Evolutionary conservation across 2,329 filamentous ascomycete species (phyloP).

Genomic region (Lojkania enalia): DNA sequence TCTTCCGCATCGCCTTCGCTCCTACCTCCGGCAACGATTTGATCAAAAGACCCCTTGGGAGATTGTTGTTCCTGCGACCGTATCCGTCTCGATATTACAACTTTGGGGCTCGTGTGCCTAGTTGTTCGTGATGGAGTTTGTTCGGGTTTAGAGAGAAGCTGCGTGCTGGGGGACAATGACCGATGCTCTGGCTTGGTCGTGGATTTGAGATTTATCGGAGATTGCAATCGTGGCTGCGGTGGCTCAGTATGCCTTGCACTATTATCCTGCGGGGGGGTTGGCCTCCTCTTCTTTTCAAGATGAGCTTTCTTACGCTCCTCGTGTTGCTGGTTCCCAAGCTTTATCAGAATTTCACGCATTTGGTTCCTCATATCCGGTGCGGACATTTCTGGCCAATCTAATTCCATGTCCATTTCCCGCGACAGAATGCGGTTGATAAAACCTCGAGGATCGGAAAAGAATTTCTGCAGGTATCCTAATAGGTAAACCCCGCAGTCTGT

Average conservation of each 20-base stretch:
- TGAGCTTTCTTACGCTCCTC: conserved; percentile 45
- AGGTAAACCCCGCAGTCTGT: conserved; percentile 90
- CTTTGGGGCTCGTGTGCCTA: background rate
- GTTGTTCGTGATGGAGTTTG: background rate
- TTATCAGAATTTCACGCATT: conserved; percentile 68
- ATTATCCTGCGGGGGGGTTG: no score
- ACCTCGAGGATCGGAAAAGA: conserved; percentile 71
- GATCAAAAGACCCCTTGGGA: no score
- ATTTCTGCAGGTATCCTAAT: conserved; percentile 80
- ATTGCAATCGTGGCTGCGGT: background rate
- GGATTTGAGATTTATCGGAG: background rate
- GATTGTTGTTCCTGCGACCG: no score
- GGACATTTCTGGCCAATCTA: conserved; percentile 59
- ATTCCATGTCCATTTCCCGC: conserved; percentile 61
- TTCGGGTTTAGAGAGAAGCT: background rate
- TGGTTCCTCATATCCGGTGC: conserved; percentile 63
- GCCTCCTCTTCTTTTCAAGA: conserved; percentile 12
- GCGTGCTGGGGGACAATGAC: background rate
- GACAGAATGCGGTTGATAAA: conserved; percentile 70
- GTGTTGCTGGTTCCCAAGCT: conserved; percentile 63
- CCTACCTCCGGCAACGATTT: no score
- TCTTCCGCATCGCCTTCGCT: no score
- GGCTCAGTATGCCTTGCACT: background rate
- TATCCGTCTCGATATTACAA: no score
- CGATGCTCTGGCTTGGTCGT: background rate